These are phyloP conservation scores for Malassezia restricta DNA, from an alignment of 1,284 basidiomycete genomes.

Conservation along the genomic window DNA sequence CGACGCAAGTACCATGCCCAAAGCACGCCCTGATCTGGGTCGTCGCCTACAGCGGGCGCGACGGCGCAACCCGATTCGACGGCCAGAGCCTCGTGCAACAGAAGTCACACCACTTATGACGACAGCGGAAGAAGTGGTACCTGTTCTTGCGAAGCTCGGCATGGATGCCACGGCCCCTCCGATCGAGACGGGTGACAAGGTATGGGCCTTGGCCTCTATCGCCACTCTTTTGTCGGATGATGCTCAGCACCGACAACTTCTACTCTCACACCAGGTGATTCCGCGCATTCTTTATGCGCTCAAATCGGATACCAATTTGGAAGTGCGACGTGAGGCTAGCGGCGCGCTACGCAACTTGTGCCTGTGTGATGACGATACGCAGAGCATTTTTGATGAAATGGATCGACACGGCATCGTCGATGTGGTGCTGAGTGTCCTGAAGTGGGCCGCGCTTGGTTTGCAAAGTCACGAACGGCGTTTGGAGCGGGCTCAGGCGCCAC, in stretches of 20 bases:
- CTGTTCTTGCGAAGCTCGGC: conserved; percentile 26
- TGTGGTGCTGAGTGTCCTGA: conserved; percentile 21
- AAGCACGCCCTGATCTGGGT: conserved; percentile 8
- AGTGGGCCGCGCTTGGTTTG: conserved; percentile 28
- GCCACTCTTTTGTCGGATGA: conserved; percentile 30
- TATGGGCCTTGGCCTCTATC: conserved; percentile 41
- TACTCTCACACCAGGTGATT: conserved; percentile 26
- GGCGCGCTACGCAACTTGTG: conserved; percentile 43
- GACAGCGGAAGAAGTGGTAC: conserved; percentile 21
- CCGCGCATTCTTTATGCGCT: conserved; percentile 31
- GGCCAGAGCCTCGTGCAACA: background rate
- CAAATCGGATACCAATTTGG: conserved; percentile 24
- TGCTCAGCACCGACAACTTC: conserved; percentile 15
- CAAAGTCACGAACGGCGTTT: conserved; percentile 12
- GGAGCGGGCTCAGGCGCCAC: conserved; percentile 7
- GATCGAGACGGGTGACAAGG: conserved; percentile 23
- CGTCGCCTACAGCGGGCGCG: conserved; percentile 2
- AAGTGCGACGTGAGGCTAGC: conserved; percentile 37
- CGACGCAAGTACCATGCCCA: conserved; percentile 5
- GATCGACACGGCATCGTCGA: conserved; percentile 28
- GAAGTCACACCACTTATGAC: background rate
- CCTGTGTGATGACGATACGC: conserved; percentile 24
- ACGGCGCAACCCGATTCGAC: conserved; percentile 12
- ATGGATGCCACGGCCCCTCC: background rate
- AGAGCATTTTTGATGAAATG: conserved; percentile 19